phyloP scores from a whole-genome alignment of 345 rosid genomes.

The Raphanus raphanistrum region DNA sequence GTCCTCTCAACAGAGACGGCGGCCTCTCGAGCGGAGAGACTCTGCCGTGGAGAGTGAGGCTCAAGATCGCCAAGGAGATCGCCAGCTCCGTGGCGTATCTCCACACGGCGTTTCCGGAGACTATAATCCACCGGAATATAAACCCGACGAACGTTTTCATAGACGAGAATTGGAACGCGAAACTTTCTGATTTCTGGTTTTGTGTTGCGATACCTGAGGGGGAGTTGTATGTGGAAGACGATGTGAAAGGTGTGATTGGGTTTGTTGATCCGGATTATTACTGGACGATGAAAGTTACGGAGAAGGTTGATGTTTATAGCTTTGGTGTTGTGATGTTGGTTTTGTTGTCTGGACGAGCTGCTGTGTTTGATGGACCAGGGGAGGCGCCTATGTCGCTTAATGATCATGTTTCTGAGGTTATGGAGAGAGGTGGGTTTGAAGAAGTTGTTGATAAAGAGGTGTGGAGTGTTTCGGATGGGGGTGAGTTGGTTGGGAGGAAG shows the following conservation, averaged over 20 bases:
- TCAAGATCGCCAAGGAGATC: slow-evolving; percentile 31
- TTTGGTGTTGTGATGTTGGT: slow-evolving; percentile 37
- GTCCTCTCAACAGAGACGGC: slow-evolving; percentile 24
- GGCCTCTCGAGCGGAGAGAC: slow-evolving; percentile 2
- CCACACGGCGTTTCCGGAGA: slow-evolving; percentile 31
- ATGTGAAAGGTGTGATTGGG: slow-evolving; percentile 29
- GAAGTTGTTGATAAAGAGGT: slow-evolving; percentile 32
- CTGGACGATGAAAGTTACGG: slow-evolving; percentile 33
- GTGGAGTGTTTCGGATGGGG: slow-evolving; percentile 19
- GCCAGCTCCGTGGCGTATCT: slow-evolving; percentile 22
- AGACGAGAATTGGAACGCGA: slow-evolving; percentile 22
- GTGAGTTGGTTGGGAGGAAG: slow-evolving; percentile 14
- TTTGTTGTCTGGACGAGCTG: slow-evolving; percentile 36
- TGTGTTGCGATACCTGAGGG: slow-evolving; percentile 37
- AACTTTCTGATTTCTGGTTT: slow-evolving; percentile 35
- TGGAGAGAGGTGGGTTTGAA: slow-evolving; percentile 26
- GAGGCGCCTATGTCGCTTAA: slow-evolving; percentile 22
- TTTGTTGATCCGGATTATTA: slow-evolving; percentile 37
- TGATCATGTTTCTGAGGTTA: slow-evolving; percentile 29
- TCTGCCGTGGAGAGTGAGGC: slow-evolving; percentile 27
- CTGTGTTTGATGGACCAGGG: slow-evolving; percentile 20
- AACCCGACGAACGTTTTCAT: slow-evolving; percentile 27
- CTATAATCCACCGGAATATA: slow-evolving; percentile 30
- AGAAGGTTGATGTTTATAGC: slow-evolving; percentile 31
- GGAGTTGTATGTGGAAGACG: slow-evolving; percentile 22